Base-by-base conservation (phyloP, 176 grass and related monocot species). In the Phoenix dactylifera region DNA sequence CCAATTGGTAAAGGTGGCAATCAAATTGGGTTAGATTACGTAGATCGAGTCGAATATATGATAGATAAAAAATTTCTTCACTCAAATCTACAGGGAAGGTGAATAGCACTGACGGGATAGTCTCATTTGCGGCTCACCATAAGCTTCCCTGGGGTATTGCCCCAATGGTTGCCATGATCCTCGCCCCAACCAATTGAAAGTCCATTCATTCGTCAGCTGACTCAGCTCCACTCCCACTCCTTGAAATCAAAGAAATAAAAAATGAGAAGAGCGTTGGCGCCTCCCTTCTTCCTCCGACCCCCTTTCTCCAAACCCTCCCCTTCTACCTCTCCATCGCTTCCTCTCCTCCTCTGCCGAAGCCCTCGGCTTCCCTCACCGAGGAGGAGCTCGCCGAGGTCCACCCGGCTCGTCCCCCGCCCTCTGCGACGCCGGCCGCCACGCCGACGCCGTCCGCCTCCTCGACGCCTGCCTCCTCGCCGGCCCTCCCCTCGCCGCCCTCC, bases 361-460 rank as follows among this genome's bases (percentile, higher is more conserved):
- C 26, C 49, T 62, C 28, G 26, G 44, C 58, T n/a, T 18, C 15
- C 22, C 62, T 75, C 65, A 53, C 68, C 24, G 68, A 66, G 12
- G 6, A 19, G 3, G 50, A 72, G n/a, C 22, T 79, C 49, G 24
- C 44, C 14, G 55, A 55, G 49, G 52, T 79, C 62, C 50, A 25
- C 7, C n/a, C 24, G 15, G 35, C 68, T 72, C 54, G 60, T 72
- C 23, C 76, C 60, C 16, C 60, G 53, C 44, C n/a, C 68, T 79
- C 49, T 51, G 70, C 49, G 16, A 54, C 48, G 26, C 54, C 68
- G 67, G 51, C 22, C 66, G 54, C 16, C 75, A 70, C 26, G 54
- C 69, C 54, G 14, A 10, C 53, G 49, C 76, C 68, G 15, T 71
- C 28, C 24, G 61, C 61, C 68, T 79, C 68, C 24, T 72, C 59